phyloP scores from a whole-genome alignment of 352 stramenopile genomes.

The Phytophthora multivora region DNA sequence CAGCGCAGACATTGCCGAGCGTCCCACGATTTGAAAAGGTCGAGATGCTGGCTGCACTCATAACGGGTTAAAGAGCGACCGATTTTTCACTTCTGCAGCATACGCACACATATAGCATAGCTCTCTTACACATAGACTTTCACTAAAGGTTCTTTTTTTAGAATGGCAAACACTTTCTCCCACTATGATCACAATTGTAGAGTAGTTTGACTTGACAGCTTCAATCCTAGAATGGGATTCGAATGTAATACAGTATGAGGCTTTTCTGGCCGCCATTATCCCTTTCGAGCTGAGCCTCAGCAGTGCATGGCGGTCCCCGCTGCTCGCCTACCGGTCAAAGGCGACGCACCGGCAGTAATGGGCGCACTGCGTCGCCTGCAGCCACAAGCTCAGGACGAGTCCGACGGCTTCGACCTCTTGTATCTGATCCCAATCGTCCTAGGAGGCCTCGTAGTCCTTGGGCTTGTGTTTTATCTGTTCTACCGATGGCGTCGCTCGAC shows the following conservation, averaged over 20 bases:
- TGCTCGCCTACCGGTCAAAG: not conserved
- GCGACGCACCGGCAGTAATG: slow-evolving; percentile 11
- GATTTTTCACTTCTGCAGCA: not conserved
- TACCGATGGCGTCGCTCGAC: not conserved
- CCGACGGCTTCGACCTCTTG: slow-evolving; percentile 34
- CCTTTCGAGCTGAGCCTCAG: slow-evolving; percentile 2
- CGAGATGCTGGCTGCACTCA: slow-evolving; percentile 18
- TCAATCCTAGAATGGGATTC: slow-evolving; percentile 10
- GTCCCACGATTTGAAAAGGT: slow-evolving; percentile 1
- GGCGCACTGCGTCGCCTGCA: slow-evolving; percentile 13
- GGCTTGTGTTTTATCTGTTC: slow-evolving; percentile 19
- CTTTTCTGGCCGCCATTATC: slow-evolving; percentile 14
- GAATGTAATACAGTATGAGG: slow-evolving; percentile 2
- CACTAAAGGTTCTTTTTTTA: not conserved
- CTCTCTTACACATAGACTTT: not conserved
- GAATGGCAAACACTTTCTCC: not conserved
- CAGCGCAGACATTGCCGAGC: not conserved
- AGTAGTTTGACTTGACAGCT: slow-evolving; percentile 2
- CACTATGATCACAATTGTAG: not conserved
- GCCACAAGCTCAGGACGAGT: not conserved
- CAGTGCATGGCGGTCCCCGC: slow-evolving; percentile 10
- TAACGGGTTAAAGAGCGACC: not conserved
- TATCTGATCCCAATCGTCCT: slow-evolving; percentile 42
- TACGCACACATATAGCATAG: not conserved
- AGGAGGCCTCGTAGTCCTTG: slow-evolving; percentile 7